These are phyloP conservation scores for Dissoconium aciculare DNA, from an alignment of 2,329 filamentous ascomycete genomes.

Conservation along the genomic window DNA sequence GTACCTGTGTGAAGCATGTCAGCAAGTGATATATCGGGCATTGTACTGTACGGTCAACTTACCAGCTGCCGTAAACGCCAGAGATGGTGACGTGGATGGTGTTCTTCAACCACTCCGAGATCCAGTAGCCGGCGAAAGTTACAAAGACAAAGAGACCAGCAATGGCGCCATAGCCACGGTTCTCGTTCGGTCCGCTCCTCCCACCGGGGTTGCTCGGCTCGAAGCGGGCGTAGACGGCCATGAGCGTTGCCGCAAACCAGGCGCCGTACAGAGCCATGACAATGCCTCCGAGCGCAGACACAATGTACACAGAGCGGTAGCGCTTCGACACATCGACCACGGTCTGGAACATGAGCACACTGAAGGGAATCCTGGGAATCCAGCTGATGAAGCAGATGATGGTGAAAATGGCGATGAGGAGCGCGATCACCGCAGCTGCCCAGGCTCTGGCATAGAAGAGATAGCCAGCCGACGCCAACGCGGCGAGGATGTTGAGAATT, in stretches of 20 bases:
- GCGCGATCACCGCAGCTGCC: conserved; percentile 73
- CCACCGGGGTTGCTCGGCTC: conserved; percentile 38
- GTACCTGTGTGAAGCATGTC: conserved; percentile 34
- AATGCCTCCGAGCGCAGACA: conserved; percentile 71
- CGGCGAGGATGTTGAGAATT: conserved; percentile 72
- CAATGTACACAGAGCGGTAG: conserved; percentile 73
- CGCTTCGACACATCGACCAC: conserved; percentile 71
- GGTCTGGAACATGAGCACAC: conserved; percentile 75
- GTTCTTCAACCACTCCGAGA: conserved; percentile 87
- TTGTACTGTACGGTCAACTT: background rate
- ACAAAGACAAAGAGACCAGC: conserved; percentile 74
- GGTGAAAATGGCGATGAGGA: conserved; percentile 67
- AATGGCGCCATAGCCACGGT: conserved; percentile 43
- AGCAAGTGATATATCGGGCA: background rate
- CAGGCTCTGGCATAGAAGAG: conserved; percentile 66
- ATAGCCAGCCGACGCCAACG: conserved; percentile 73
- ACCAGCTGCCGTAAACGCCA: conserved; percentile 79
- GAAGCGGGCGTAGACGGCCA: conserved; percentile 74
- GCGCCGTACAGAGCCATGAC: conserved; percentile 60
- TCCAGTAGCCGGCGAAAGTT: conserved; percentile 88
- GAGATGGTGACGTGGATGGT: conserved; percentile 78
- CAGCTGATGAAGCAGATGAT: conserved; percentile 75
- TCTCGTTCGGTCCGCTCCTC: conserved; percentile 32
- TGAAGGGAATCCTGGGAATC: conserved; percentile 84
- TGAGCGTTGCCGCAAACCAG: conserved; percentile 76